These are phyloP conservation scores for Acrocalymma vagum DNA, from an alignment of 2,329 filamentous ascomycete genomes.

Conservation along the genomic window DNA sequence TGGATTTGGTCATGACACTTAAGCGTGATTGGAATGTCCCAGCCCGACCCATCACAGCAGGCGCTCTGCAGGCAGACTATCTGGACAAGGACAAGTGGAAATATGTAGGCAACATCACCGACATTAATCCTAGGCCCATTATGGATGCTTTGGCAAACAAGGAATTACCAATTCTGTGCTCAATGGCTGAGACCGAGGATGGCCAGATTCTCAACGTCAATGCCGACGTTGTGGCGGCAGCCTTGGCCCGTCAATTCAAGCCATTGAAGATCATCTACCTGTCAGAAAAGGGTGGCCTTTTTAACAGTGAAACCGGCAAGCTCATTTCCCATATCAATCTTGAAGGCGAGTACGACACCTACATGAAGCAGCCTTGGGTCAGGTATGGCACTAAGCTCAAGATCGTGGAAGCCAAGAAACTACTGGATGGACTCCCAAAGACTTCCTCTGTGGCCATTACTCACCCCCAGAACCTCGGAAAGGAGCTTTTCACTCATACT, in stretches of 20 bases:
- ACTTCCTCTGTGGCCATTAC: constrained; percentile 98
- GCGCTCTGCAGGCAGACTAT: constrained; percentile 92
- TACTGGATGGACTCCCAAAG: constrained; percentile 86
- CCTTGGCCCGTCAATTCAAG: constrained; percentile 86
- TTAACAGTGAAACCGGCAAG: constrained; percentile 90
- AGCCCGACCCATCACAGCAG: constrained; percentile 86
- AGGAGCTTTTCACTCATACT: constrained; percentile 95
- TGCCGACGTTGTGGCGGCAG: constrained; percentile 93
- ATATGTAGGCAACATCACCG: constrained; percentile 92
- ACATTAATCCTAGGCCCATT: constrained; percentile 89
- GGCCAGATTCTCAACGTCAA: constrained; percentile 97
- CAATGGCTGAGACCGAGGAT: constrained; percentile 92
- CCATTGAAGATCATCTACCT: constrained; percentile 98
- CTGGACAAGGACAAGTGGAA: constrained; percentile 97
- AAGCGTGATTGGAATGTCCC: constrained; percentile 85
- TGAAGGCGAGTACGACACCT: constrained; percentile 91
- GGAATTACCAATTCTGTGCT: constrained; percentile 93
- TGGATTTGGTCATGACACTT: constrained; percentile 88
- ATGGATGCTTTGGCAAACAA: constrained; percentile 85
- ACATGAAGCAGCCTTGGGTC: constrained; percentile 96
- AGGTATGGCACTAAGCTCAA: constrained; percentile 93
- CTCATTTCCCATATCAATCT: constrained; percentile 98
- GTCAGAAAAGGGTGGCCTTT: constrained; percentile 96
- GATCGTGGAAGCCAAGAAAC: constrained; percentile 96
- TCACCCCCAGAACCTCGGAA: constrained; percentile 93